Base-by-base conservation (phyloP, 768 basidiomycete genomes). In the Kwoniella mangroviensis region DNA sequence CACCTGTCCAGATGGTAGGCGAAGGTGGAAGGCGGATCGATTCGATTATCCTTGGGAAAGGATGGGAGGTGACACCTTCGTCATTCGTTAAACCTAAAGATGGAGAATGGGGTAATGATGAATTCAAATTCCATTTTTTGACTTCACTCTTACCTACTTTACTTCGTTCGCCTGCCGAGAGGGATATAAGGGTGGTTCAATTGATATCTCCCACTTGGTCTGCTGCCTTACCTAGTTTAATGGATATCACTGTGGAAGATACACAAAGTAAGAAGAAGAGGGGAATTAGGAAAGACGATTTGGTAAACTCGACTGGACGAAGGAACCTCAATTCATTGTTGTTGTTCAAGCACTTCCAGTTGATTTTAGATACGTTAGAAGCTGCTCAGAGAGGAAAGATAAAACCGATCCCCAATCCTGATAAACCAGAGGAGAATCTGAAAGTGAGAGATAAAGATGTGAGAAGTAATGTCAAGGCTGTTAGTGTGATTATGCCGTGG, bases 121-220 rank as follows among this genome's bases (percentile, higher is more conserved):
- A 83, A 75, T 77, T 77, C 54, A 77, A 80, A 2, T 95, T 94
- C 83, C 84, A 94, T 65, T 86, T 94, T 5, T 86, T 88, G 7
- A 94, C 93, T 1, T 85, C 92, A 6, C 86, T 97, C 0, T 86
- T 96, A 0, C 93, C 94, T 2, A 86, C 88, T 34, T 84, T 96
- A 3, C 88, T 97, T 17, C 88, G 91, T 26, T 90, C 92, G 0
- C 93, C 94, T 0, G 86, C 87, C n/a, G 94, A 94, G 79, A 87
- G 94, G 43, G 92, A 94, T 72, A 92, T 97, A 52, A 90, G 94
- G n/a, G 88, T 97, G 72, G 85, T 98, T 79, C 90, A 89, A 66
- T 86, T 94, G 51, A 87, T 95, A 79, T 93, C 94, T 68, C 93
- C 93, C 2, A 92, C 93, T 74, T 97, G 96, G 75, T 90, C 93